Evolutionary conservation across 2,329 filamentous ascomycete genomes (phyloP), one percentile per base, ranked within the genome.

Genomic region (Diaporthe citriasiana): DNA sequence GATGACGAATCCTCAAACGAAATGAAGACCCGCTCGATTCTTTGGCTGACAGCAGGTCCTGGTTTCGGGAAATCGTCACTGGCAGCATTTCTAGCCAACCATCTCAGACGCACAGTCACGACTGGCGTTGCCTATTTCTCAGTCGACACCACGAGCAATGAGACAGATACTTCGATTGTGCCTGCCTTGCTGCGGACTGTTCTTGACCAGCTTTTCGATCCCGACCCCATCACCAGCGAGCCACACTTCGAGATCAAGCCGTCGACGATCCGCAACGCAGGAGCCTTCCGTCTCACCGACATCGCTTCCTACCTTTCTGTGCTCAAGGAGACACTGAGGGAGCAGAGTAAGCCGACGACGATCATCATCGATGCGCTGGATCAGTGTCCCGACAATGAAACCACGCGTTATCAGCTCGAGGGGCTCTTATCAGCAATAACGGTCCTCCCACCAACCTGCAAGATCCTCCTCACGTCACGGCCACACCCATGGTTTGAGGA

Each of bases 121-220:
- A 56, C 53, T 17, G 53, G 53, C 53, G 53, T 56, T 56, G 53
- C 53, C 17, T 56, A 56, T n/a, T 56, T 56, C 9, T 56, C 53
- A 3, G 53, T 56, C 53, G 53, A 56, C 27, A 56, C 53, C 30
- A 56, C 53, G 27, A 56, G 53, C 27, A 56, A 56, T 9, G 53
- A 56, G 53, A 35, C 27, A 35, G 53, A 56, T 17, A 35, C 53
- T 35, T 56, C 53, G 9, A 56, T 35, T 27, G 53, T 56, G 2
- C 53, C 53, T 56, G 53, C 53, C 17, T 22, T 56, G 53, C 30
- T 56, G 53, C 15, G 30, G 30, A 33, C 27, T 22, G 19, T 56
- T 3, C 53, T 56, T 35, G 53, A 56, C 27, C 30, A 56, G 27
- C 30, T 56, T 1, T 56, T 56, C 8, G 30, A 27, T 10, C 3